Evolutionary conservation across 2,329 filamentous ascomycete species (phyloP), one percentile per base, ranked within the genome.

Genomic region (Scleromitrula shiraiana): DNA sequence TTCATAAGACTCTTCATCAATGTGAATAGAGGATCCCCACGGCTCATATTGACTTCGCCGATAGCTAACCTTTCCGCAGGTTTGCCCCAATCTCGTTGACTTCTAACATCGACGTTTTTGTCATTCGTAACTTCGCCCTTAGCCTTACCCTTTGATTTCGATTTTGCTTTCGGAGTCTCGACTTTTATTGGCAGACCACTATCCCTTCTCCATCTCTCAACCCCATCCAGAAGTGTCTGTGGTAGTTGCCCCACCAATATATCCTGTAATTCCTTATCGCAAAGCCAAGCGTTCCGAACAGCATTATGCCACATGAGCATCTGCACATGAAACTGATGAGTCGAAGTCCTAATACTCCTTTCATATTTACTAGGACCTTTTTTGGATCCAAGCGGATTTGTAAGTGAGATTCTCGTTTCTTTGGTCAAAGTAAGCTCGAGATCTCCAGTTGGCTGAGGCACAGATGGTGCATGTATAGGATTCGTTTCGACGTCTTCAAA

Each of bases 301-400:
- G 87, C 78, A 62, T 97, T 97, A 64, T 97, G 90, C 75, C 85
- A 96, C 51, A 98, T 75, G 14, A 98, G 70, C 44, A 82, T 78
- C 63, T 94, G 82, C 2, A 97, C 89, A 65, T 98, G 93, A 56
- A 95, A 75, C 57, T 87, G 86, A 65, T 98, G 93, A 0, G 88
- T 89, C 3, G 82, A 75, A 27, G 82, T 77, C 22, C 93, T 78
- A 48, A 91, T 85, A 51, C 81, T 77, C 43, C 88, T 80, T 62
- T 96, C 88, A 23, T 85, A 79, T 67, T 95, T 95, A 2, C 86
- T 85, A 0, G 87, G 85, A 0, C 88, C 90, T 62, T 91, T 95
- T 66, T 88, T 95, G 15, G 71, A 71, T 19, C 79, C 78, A 37
- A 78, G 71, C 0, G 77, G 70, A 54, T 82, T 82, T 8, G 74